Percentiles rank a stretch among this genome's conserved stretches.
Evolutionary conservation across 208 protist species (phyloP).

Genomic region (Crithidia sp.): DNA sequence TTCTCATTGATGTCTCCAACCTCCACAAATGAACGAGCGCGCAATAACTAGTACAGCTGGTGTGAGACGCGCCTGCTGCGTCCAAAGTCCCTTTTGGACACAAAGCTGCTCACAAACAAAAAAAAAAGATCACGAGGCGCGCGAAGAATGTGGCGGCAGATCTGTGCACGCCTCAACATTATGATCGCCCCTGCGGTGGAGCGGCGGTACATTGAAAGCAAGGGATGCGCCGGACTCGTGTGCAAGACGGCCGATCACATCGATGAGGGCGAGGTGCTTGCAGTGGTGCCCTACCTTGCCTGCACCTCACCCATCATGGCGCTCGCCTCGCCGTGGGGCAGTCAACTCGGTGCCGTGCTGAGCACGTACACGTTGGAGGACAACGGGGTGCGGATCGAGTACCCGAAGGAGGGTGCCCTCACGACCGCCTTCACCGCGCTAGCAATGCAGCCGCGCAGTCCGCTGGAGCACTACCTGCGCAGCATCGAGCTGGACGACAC

Average conservation of each 20-base stretch:
- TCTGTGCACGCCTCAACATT: conserved; percentile 40
- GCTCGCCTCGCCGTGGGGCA: conserved; percentile 61
- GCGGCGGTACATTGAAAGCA: conserved; percentile 31
- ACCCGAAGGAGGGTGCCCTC: conserved; percentile 53
- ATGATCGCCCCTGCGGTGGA: conserved; percentile 42
- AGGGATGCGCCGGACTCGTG: conserved; percentile 52
- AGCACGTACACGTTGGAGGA: conserved; percentile 39
- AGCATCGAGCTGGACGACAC: conserved; percentile 40
- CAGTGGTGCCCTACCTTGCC: conserved; percentile 51
- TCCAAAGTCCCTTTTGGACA: neutral
- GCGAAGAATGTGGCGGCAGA: conserved; percentile 49
- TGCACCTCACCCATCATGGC: conserved; percentile 61
- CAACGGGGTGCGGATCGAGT: conserved; percentile 46
- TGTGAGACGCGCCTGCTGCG: neutral
- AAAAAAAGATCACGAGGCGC: neutral
- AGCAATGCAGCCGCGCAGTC: conserved; percentile 38
- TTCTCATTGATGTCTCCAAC: neutral
- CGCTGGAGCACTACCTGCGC: conserved; percentile 51
- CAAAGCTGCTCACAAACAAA: neutral
- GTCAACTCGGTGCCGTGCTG: conserved; percentile 32
- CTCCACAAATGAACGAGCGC: too few species aligned
- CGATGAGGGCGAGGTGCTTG: conserved; percentile 46
- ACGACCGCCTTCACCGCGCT: conserved; percentile 70
- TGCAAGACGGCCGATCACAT: conserved; percentile 38
- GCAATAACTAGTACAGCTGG: neutral